Evolutionary conservation across 1,284 basidiomycete species (phyloP), one percentile per base, ranked within the genome.

Genomic region (Fomitopsis schrenkii): DNA sequence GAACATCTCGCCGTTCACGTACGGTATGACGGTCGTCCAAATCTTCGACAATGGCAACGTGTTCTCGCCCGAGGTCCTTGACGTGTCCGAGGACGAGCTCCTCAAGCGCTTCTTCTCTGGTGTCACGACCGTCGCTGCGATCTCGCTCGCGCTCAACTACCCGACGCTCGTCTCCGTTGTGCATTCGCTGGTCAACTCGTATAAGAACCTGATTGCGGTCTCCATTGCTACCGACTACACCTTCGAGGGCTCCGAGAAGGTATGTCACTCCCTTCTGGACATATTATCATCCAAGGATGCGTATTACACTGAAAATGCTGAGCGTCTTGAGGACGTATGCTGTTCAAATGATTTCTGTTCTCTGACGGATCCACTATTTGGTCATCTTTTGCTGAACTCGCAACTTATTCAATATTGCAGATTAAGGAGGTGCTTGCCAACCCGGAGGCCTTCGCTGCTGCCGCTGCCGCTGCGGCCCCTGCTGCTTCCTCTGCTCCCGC

Each of bases 1-100:
- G 76, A 97, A 97, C 88, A 95, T 95, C 76, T 95, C 94, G 61
- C 94, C 95, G 69, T 98, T 98, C 90, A 98, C 96, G 62, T 98
- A 97, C 84, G 97, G 97, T 76, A 97, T 98, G 95, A 91, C 87
- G 41, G 95, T 98, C 67, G 87, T 94, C 59, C 93, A 95, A 80
- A 95, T 98, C 76, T 97, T 87, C 80, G 93, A 96, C 80, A 82
- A 87, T 66, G 95, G 96, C 72, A 95, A 95, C 75, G 82, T 90
- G 70, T 99, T 99, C 86, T 77, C 91, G 58, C 89, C 94, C 50
- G 81, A 83, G n/a, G 94, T 99, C 61, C 91, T 99, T 70, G 97
- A 99, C 77, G 84, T 99, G 69, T 90, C 92, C 71, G 97, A 98
- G 81, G 81, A 89, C 65, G 91, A 93, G 74, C 89, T 99, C 68